Evolutionary conservation across 768 basidiomycete species (phyloP).

Genomic region (Suillus subluteus): DNA sequence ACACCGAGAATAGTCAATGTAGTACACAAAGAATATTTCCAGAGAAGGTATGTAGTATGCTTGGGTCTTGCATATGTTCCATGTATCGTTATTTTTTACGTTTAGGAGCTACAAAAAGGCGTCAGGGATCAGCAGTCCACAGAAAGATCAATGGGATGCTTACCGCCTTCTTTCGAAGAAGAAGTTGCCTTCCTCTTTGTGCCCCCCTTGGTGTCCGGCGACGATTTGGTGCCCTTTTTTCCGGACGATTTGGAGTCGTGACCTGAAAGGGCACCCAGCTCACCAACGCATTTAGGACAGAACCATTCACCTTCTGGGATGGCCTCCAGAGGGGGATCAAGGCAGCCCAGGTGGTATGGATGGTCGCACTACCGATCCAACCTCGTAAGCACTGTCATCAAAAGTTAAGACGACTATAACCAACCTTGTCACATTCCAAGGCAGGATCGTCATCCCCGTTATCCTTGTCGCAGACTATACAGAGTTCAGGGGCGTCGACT

Average conservation of each 20-base stretch:
- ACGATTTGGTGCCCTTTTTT: conserved; percentile 23
- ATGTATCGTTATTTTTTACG: not conserved
- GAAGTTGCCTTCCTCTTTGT: conserved; percentile 51
- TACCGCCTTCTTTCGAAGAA: conserved; percentile 42
- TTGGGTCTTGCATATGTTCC: not conserved
- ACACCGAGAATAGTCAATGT: conserved; percentile 2
- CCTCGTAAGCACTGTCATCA: conserved; percentile 2
- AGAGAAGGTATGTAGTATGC: conserved; percentile 7
- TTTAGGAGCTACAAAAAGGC: conserved; percentile 1
- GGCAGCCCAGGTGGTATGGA: conserved; percentile 84
- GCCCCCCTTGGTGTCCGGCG: conserved; percentile 29
- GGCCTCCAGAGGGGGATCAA: conserved; percentile 72
- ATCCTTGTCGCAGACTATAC: conserved; percentile 73
- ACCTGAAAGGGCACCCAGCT: conserved; percentile 51
- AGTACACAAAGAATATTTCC: not conserved
- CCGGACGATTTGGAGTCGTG: conserved; percentile 16
- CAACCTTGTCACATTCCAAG: conserved; percentile 91
- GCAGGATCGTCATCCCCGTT: conserved; percentile 72
- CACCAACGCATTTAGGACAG: conserved; percentile 72
- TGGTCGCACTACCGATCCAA: conserved; percentile 70
- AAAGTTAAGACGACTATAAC: conserved; percentile 10
- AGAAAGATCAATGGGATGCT: conserved; percentile 17
- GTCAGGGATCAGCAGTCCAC: conserved; percentile 30
- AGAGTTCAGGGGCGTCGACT: conserved; percentile 65
- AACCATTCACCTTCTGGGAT: conserved; percentile 94